A percentile compares a stretch with the other conserved stretches of the same genome.
Evolutionary conservation across 1,284 basidiomycete genomes (phyloP).

Genomic region (Cutaneotrichosporon sp.): DNA sequence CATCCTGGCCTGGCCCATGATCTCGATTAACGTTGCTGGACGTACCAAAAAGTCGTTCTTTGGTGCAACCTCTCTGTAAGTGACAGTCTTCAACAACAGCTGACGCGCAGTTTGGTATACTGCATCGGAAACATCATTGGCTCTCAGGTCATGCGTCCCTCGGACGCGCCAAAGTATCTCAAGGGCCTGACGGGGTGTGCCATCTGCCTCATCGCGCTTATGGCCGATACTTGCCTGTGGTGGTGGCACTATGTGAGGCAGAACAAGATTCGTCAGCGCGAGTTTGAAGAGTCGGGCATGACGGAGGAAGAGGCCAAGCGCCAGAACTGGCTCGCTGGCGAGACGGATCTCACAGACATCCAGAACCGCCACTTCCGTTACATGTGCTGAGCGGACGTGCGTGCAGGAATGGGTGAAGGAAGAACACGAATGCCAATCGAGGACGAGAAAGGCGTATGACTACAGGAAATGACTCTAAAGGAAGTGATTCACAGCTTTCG

Average conservation of each 20-base stretch:
- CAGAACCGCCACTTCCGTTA: slow-evolving; percentile 15
- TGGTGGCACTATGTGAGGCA: slow-evolving; percentile 23
- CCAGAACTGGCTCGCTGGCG: slow-evolving; percentile 25
- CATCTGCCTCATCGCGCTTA: slow-evolving; percentile 11
- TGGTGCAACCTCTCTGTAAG: slow-evolving; percentile 11
- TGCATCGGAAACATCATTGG: slow-evolving; percentile 30
- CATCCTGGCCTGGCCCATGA: slow-evolving; percentile 14
- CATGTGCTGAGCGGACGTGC: not conserved
- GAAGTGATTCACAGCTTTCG: too few species aligned
- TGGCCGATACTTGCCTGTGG: slow-evolving; percentile 17
- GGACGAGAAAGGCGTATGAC: too few species aligned
- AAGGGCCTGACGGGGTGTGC: slow-evolving; percentile 21
- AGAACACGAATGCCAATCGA: too few species aligned
- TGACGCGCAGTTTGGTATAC: slow-evolving; percentile 18
- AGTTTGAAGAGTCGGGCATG: slow-evolving; percentile 17
- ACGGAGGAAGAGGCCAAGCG: slow-evolving; percentile 25
- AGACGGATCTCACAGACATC: slow-evolving; percentile 30
- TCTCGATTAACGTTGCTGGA: slow-evolving; percentile 15
- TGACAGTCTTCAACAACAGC: not conserved
- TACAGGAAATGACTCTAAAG: too few species aligned
- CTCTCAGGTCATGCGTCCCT: slow-evolving; percentile 21
- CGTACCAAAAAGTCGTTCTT: slow-evolving; percentile 25
- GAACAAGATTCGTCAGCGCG: slow-evolving; percentile 25
- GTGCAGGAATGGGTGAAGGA: too few species aligned
- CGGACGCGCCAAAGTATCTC: slow-evolving; percentile 24